Percentiles rank a stretch among this genome's conserved stretches.
These are phyloP conservation scores for Isabelozyma heimii DNA, from an alignment of 805 yeast species.

Conservation along the genomic window DNA sequence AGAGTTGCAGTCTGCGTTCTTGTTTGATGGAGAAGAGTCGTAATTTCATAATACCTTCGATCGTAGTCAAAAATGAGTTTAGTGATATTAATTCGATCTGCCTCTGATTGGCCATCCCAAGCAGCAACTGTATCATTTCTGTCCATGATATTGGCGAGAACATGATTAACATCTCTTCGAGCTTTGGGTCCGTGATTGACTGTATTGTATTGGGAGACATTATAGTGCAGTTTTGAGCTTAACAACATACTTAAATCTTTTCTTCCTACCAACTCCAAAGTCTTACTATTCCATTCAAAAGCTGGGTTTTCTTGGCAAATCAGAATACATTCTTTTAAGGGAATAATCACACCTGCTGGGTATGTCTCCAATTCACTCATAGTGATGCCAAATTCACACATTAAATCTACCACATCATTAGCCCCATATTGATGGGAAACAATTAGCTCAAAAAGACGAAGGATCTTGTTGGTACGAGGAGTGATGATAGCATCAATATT, in stretches of 20 bases:
- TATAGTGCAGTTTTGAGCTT: slow-evolving; percentile 1
- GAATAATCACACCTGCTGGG: slow-evolving; percentile 70
- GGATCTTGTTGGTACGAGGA: slow-evolving; percentile 60
- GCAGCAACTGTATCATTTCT: slow-evolving; percentile 48
- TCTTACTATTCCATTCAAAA: slow-evolving; percentile 44
- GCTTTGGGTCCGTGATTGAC: slow-evolving; percentile 6
- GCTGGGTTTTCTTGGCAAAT: slow-evolving; percentile 52
- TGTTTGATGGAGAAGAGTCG: slow-evolving; percentile 68
- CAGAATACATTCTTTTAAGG: slow-evolving; percentile 61
- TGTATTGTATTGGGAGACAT: neutral
- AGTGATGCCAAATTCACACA: slow-evolving; percentile 57
- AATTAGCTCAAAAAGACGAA: slow-evolving; percentile 60
- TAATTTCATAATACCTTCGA: slow-evolving; percentile 73
- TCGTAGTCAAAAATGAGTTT: slow-evolving; percentile 73
- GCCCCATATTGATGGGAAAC: slow-evolving; percentile 53
- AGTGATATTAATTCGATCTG: slow-evolving; percentile 65
- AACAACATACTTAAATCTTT: slow-evolving; percentile 51
- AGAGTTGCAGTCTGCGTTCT: slow-evolving; percentile 54
- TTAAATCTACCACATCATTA: slow-evolving; percentile 55
- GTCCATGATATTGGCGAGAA: slow-evolving; percentile 34
- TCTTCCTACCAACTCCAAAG: slow-evolving; percentile 62
- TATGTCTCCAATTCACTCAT: slow-evolving; percentile 57
- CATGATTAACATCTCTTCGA: slow-evolving; percentile 36
- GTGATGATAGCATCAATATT: slow-evolving; percentile 57
- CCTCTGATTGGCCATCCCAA: slow-evolving; percentile 71